Evolutionary conservation across 2,329 filamentous ascomycete genomes (phyloP).

Genomic region (Cadophora luteo-olivacea): DNA sequence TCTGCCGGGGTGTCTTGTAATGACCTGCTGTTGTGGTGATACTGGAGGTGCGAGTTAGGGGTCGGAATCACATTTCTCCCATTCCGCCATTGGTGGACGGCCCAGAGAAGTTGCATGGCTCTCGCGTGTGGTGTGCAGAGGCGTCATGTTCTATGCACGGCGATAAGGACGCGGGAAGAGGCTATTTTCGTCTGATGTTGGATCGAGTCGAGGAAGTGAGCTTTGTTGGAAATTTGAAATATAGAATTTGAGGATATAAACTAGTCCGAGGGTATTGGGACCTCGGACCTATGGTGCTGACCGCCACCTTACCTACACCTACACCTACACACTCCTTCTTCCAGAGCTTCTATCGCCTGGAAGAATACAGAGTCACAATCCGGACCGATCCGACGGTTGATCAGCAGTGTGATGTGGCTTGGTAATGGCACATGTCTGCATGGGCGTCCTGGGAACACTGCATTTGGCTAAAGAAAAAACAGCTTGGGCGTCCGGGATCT

Average conservation of each 20-base stretch:
- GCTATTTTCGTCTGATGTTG: constrained; percentile 16
- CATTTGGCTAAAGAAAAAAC: constrained; percentile 24
- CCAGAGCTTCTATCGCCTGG: constrained; percentile 1
- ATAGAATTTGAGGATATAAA: constrained; percentile 14
- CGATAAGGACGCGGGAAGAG: constrained; percentile 25
- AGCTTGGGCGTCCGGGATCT: constrained; percentile 9
- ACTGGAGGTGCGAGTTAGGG: constrained; percentile 11
- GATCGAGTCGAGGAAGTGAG: background rate
- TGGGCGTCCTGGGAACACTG: constrained; percentile 5
- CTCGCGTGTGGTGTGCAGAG: background rate
- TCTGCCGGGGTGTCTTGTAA: background rate
- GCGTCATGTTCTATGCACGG: constrained; percentile 23
- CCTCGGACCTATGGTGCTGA: background rate
- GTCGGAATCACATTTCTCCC: constrained; percentile 20
- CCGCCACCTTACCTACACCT: background rate
- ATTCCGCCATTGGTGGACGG: constrained; percentile 18
- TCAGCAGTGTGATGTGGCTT: constrained; percentile 25
- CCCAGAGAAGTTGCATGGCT: constrained; percentile 14
- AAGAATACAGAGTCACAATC: constrained; percentile 20
- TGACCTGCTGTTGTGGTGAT: constrained; percentile 7
- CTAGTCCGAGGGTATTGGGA: background rate
- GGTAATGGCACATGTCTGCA: constrained; percentile 26
- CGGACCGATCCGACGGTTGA: constrained; percentile 27
- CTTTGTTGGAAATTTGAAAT: background rate
- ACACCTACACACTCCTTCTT: background rate